Base-by-base conservation (phyloP, 495 filamentous ascomycete genomes). In the Extremus antarcticus region DNA sequence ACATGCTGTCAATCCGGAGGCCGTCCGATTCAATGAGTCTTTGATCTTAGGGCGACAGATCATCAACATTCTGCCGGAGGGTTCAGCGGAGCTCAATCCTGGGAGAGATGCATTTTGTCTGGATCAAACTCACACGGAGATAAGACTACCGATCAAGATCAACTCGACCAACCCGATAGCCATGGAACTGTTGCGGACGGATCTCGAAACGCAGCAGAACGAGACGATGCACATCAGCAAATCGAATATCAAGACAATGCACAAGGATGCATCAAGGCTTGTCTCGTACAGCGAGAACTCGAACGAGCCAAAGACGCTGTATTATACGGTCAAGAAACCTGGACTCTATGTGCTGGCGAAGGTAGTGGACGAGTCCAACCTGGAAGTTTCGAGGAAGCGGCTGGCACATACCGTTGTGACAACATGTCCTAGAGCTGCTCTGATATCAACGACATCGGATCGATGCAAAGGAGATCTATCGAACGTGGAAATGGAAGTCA, bases 21-120 rank as follows among this genome's bases (percentile, higher is more conserved):
- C 80, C 55, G 87, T 97, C 49, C 76, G 94, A 43, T 83, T 94
- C 65, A 96, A 96, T 65, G 76, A 86, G 1, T 95, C 91, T 7
- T 77, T 95, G 62, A 95, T 97, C 51, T 77, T 94, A 66, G 92
- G 92, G 65, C 90, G 87, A 66, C 88, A 95, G 71, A 91, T 94
- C 58, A 89, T 98, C 64, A 89, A 98, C 64, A 94, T 97, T 66
- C 74, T 98, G 24, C 92, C 92, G 1, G 92, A 98, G 76, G 92
- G 92, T 82, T 94, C 90, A 54, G 92, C 87, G 13, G 74, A 85
- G 46, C 73, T 98, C 47, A 97, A 97, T 66, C 88, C 91, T 15
- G 78, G 90, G 32, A 73, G 76, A 24, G 66, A 73, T 35, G 76
- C 88, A 15, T 90, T 89, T 65, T 98, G 92, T 67, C 68, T 97